Evolutionary conservation across 495 filamentous ascomycete species (phyloP).

Genomic region (Choiromyces venosus): DNA sequence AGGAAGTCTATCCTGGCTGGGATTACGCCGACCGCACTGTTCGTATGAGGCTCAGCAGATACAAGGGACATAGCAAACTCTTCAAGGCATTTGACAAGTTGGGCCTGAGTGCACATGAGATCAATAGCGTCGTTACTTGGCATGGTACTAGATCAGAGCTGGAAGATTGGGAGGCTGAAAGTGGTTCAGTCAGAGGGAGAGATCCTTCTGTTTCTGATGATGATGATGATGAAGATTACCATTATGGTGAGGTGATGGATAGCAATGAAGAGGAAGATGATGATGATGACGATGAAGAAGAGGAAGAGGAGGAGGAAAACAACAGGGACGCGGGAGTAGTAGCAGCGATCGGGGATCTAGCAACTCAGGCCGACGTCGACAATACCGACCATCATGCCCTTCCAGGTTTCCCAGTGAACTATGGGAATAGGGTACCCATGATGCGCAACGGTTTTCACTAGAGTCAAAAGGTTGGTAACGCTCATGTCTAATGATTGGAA

Average conservation of each 20-base stretch:
- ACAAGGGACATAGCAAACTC: slow-evolving; percentile 22
- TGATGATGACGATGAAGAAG: neutral
- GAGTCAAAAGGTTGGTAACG: neutral
- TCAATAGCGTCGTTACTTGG: slow-evolving; percentile 31
- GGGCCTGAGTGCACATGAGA: slow-evolving; percentile 28
- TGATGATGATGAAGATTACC: neutral
- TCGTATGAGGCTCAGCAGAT: slow-evolving; percentile 30
- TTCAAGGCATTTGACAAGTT: slow-evolving; percentile 36
- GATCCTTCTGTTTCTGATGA: neutral
- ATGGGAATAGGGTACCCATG: neutral
- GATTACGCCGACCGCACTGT: slow-evolving; percentile 25
- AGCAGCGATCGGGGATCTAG: neutral
- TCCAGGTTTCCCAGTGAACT: neutral
- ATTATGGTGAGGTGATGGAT: too few relatives aligned
- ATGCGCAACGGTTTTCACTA: neutral
- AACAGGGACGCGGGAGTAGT: neutral
- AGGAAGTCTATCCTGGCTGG: slow-evolving; percentile 29
- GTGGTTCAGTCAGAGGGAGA: neutral
- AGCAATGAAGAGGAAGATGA: neutral
- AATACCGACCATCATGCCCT: neutral
- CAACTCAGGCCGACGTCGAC: neutral
- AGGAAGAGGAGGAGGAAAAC: neutral
- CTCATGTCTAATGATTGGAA: neutral
- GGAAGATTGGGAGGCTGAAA: neutral
- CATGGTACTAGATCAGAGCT: slow-evolving; percentile 30